Base-by-base conservation (phyloP, 2,329 filamentous ascomycete genomes). In the Mycosphaerella sp. region DNA sequence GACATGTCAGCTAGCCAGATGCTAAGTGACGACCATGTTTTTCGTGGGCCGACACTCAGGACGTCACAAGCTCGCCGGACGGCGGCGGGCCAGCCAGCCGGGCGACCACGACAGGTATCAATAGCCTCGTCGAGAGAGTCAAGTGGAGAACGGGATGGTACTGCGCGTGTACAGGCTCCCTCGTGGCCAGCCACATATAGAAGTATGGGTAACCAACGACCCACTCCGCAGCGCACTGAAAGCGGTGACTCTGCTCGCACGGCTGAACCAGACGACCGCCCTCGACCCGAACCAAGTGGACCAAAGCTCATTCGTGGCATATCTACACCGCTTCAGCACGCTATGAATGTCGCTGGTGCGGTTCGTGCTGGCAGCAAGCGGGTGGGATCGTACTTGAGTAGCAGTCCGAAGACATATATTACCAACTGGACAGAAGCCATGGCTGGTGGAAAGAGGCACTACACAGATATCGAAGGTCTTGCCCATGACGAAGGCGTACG, bases 361-460 rank as follows among this genome's bases (percentile, higher is more conserved):
- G 60, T 62, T 2, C 59, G 57, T 11, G 75, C 84, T 1, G 93
- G 89, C 67, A 86, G 89, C 21, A 87, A 87, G 62, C 83, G 83
- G 34, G 88, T 97, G 83, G 59, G 65, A 6, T 68, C 67, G 4
- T 67, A 66, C 56, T 74, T 97, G 44, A 88, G 92, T 6, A 89
- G 86, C 0, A 91, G 96, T 69, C 95, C 92, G 0, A 95, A 95
- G 84, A 90, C 89, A 1, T 97, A 97, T 67, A 86, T 95, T 32
- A 91, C 95, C 67, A 97, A 96, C 70, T 91, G 97, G 0, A 95
- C 92, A 0, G 92, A 90, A 38, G 97, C 97, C 87, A 93, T 93
- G 83, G 88, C 90, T 62, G 93, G 93, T 34, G 89, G 89, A 10
- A 85, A 86, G 63, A 90, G 86, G 64, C 92, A 97, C 70, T 98